A percentile compares a stretch with the other conserved stretches of the same genome.
Conservation (phyloP, 2,329 filamentous ascomycete species). For the Penicillium sp. region DNA sequence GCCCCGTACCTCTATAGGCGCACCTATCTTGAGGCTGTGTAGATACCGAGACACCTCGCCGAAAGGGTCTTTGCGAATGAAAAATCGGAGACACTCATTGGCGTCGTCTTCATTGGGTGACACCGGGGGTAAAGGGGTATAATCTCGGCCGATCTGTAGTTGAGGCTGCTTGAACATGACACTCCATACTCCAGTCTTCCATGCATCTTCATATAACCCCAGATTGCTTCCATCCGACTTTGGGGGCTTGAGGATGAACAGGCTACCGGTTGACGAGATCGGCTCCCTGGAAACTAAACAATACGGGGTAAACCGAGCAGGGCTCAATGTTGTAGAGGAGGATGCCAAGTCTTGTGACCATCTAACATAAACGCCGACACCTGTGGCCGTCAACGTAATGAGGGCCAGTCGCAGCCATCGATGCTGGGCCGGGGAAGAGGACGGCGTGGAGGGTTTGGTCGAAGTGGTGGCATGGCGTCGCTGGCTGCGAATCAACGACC, state of each 20-base stretch:
- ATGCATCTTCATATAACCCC: conserved; percentile 53
- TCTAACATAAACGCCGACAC: conserved; percentile 42
- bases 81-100: conserved; percentile 65
- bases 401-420: conserved; percentile 42
- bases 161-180: conserved; percentile 95
- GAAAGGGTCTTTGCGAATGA: conserved; percentile 76
- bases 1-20: conserved; percentile 75
- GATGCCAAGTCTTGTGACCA: conserved; percentile 29
- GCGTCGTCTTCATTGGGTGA: conserved; percentile 35
- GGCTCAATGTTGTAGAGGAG: conserved; percentile 38
- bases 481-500: conserved; percentile 20
- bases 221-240: conserved; percentile 36
- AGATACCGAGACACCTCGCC: conserved; percentile 90
- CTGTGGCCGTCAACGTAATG: conserved; percentile 42
- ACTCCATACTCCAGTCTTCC: conserved; percentile 75
- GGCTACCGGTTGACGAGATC: conserved; percentile 52
- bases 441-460: conserved; percentile 21
- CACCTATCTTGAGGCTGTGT: conserved; percentile 64
- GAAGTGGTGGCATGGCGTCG: conserved; percentile 32
- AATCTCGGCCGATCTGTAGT: conserved; percentile 86
- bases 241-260: conserved; percentile 50
- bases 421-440: conserved; percentile 28
- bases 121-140: conserved; percentile 74
- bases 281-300: conserved; percentile 48
- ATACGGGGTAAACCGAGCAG: conserved; percentile 47